These are phyloP conservation scores for Talaromyces verruculosus DNA, from an alignment of 2,329 filamentous ascomycete genomes.

Conservation along the genomic window DNA sequence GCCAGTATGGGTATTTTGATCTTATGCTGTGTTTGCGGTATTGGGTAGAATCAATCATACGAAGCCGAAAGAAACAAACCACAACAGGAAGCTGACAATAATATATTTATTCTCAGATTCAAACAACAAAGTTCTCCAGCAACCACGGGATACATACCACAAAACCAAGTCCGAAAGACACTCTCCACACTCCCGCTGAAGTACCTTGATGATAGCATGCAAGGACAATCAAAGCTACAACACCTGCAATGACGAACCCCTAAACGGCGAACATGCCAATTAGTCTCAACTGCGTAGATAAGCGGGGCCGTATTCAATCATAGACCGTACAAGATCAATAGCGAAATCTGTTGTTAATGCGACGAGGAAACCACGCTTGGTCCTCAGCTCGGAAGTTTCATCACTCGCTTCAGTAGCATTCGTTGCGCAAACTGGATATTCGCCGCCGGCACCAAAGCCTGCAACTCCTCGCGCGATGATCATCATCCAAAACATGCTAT, in stretches of 20 bases:
- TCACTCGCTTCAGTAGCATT: conserved; percentile 53
- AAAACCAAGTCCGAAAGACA: conserved; percentile 52
- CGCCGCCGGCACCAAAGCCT: conserved; percentile 47
- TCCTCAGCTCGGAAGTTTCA: conserved; percentile 47
- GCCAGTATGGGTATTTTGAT: conserved; percentile 41
- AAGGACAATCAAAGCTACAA: conserved; percentile 54
- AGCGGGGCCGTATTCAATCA: background rate
- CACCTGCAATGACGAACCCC: conserved; percentile 53
- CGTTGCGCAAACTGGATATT: conserved; percentile 57
- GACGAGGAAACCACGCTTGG: conserved; percentile 56
- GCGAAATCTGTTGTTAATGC: conserved; percentile 57
- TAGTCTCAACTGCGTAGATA: background rate
- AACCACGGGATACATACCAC: conserved; percentile 50
- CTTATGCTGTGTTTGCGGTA: conserved; percentile 41
- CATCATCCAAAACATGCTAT: conserved; percentile 40
- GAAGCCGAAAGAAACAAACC: conserved; percentile 18
- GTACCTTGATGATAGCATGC: conserved; percentile 50
- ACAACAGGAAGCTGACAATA: conserved; percentile 40
- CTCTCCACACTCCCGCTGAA: conserved; percentile 51
- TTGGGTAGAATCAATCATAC: conserved; percentile 19
- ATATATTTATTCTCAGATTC: conserved; percentile 39
- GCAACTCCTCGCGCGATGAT: conserved; percentile 48
- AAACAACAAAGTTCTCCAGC: background rate
- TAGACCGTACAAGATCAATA: conserved; percentile 39
- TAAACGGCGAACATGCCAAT: background rate